phyloP scores from a whole-genome alignment of 83 land plant species.

The Isoetes engelmannii region DNA sequence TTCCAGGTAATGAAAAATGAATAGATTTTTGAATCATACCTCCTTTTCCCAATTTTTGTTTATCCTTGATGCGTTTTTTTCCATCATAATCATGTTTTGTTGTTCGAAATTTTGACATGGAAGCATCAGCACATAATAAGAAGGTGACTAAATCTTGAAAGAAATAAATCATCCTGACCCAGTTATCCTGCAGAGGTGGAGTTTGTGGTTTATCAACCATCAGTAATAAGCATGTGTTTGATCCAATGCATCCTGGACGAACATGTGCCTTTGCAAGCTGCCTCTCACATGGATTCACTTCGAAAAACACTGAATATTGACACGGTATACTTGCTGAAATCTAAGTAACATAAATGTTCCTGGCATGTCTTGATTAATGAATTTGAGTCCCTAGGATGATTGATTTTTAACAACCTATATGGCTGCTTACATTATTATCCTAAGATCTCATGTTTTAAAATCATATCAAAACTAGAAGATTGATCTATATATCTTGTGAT shows the following conservation, averaged over 20 bases:
- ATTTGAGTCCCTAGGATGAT: no score
- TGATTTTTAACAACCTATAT: no score
- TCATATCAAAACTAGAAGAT: not conserved
- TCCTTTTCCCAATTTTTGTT: not conserved
- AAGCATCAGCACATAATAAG: no score
- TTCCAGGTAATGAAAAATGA: slow-evolving; percentile 16
- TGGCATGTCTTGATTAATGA: not conserved
- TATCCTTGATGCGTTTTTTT: not conserved
- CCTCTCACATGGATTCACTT: slow-evolving; percentile 21
- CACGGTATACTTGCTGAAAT: slow-evolving; percentile 17
- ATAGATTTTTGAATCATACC: not conserved
- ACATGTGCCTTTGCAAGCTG: slow-evolving; percentile 26
- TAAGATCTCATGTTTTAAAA: no score
- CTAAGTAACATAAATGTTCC: not conserved
- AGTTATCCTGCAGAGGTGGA: slow-evolving; percentile 28
- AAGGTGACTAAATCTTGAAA: no score
- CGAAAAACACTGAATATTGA: slow-evolving; percentile 28
- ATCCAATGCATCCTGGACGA: slow-evolving; percentile 37
- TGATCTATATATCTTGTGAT: not conserved
- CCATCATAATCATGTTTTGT: no score
- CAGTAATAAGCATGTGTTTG: slow-evolving; percentile 28
- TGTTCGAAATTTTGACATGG: no score
- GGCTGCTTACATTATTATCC: no score
- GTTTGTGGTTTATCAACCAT: slow-evolving; percentile 31
- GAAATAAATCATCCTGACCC: slow-evolving; percentile 8